Evolutionary conservation across 768 basidiomycete species (phyloP), one percentile per base, ranked within the genome.

Genomic region (Hygrophorus pudorinus): DNA sequence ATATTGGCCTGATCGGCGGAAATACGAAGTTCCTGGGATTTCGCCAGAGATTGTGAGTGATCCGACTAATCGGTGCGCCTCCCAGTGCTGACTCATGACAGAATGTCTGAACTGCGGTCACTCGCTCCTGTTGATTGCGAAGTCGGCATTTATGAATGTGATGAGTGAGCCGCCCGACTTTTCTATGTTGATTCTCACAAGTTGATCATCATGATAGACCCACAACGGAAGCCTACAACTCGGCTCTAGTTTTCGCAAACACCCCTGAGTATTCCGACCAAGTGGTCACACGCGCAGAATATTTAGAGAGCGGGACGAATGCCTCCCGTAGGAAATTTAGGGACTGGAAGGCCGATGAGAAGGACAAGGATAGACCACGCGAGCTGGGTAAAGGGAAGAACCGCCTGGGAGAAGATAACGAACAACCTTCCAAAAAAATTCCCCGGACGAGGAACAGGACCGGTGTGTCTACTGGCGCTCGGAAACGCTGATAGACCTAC

Each of bases 1-100:
- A 97, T 60, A 91, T 98, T 48, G 86, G 85, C 10, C 64, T 94
- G 50, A 77, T 91, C 55, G 93, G 93, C 39, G 93, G 93, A 11
- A 84, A 76, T 60, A 77, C 78, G 12, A 76, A 75, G 53, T 78
- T 92, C 51, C 69, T 78, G 34, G 85, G 83, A 5, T 83, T 97
- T 53, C 71, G 73, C 16, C 63, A 71, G 41, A 66, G 93, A 65
- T 62, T 97, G 92, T 94, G 61, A 60, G 85, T 61, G 38, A 24
- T 46, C 49, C 45, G 43, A 14, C 12, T 34, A 14, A 12, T 16
- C 12, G 12, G n/a, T 41, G 9, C 28, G 20, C 27, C n/a, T 41
- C 17, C 28, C 10, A 38, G 17, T 42, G 11, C 38, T 38, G 13
- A 12, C 11, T 29, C 13, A 21, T 13, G 8, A 35, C 41, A 94